A percentile compares a stretch with the other conserved stretches of the same genome.
Conservation (phyloP, 768 basidiomycete genomes). For the Hygrocybe punicea region DNA sequence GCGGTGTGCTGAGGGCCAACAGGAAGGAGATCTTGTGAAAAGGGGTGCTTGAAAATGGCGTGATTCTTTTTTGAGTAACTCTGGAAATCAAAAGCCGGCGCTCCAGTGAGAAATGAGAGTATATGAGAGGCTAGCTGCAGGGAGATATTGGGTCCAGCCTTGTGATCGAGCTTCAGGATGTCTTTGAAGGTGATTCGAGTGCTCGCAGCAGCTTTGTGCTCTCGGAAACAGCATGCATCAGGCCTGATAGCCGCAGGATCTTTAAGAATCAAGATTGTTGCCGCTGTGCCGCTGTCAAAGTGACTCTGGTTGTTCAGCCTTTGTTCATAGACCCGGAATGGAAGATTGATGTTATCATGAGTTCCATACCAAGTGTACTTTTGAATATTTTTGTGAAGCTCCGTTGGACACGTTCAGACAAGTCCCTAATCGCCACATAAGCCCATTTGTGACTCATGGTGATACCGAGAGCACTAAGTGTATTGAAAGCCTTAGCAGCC, state of each 20-base stretch:
- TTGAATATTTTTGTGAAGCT: constrained; percentile 23
- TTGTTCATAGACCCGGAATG: constrained; percentile 38
- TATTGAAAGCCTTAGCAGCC: constrained; percentile 38
- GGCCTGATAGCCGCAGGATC: not conserved
- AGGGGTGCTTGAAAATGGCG: constrained; percentile 12
- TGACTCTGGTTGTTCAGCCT: constrained; percentile 33
- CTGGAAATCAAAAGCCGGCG: constrained; percentile 28
- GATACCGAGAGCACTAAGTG: constrained; percentile 34
- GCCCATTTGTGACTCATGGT: constrained; percentile 43
- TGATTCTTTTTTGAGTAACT: constrained; percentile 23
- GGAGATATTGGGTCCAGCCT: not conserved
- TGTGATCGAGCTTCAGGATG: not conserved
- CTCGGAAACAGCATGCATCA: not conserved
- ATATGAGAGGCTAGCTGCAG: constrained; percentile 12
- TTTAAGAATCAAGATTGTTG: constrained; percentile 1
- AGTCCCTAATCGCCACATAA: constrained; percentile 18
- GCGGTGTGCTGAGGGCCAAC: constrained; percentile 27
- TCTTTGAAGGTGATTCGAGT: not conserved
- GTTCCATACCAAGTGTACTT: constrained; percentile 29
- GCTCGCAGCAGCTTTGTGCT: constrained; percentile 2
- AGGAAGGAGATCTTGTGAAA: constrained; percentile 23
- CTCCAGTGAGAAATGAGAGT: constrained; percentile 25
- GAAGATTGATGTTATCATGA: constrained; percentile 39
- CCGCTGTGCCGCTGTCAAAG: constrained; percentile 31
- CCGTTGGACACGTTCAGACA: constrained; percentile 25